Conservation (phyloP, 208 protist genomes). For the Leishmania tropica region DNA sequence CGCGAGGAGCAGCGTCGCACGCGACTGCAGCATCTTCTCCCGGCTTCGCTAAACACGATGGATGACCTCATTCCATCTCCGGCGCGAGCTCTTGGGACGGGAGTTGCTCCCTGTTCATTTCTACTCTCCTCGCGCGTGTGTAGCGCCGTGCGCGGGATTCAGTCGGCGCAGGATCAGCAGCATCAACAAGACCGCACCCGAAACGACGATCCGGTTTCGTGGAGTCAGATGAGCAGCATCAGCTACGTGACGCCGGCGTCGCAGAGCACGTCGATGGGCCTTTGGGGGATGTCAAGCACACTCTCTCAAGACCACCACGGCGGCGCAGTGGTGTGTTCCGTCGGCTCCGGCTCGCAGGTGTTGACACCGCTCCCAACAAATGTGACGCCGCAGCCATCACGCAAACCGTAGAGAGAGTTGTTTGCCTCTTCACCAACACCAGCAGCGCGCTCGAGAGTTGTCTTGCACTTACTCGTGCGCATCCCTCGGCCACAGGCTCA, state of each 20-base stretch:
- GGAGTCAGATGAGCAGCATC: conserved; percentile 37
- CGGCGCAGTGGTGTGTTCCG: neutral
- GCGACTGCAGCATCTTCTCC: conserved; percentile 14
- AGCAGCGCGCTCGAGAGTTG: neutral
- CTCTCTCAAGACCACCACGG: conserved; percentile 9
- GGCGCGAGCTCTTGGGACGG: neutral
- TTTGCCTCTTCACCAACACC: neutral
- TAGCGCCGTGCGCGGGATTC: neutral
- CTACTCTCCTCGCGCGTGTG: neutral
- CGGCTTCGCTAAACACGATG: conserved; percentile 1
- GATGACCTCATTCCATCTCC: conserved; percentile 28
- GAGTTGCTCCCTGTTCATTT: neutral
- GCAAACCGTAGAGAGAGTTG: conserved; percentile 11
- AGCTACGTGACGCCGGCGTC: conserved; percentile 26
- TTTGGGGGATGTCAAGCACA: conserved; percentile 1
- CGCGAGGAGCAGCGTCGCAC: conserved; percentile 11
- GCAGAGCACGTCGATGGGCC: conserved; percentile 20
- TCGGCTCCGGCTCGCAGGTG: conserved; percentile 13
- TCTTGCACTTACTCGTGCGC: neutral
- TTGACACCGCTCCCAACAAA: conserved; percentile 23
- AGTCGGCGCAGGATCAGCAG: neutral
- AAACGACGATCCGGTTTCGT: neutral
- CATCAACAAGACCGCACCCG: neutral
- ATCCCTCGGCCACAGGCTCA: neutral
- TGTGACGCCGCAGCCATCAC: conserved; percentile 3